Evolutionary conservation across 306 rosid genomes (phyloP).

Genomic region (Citrullus colocynthis): DNA sequence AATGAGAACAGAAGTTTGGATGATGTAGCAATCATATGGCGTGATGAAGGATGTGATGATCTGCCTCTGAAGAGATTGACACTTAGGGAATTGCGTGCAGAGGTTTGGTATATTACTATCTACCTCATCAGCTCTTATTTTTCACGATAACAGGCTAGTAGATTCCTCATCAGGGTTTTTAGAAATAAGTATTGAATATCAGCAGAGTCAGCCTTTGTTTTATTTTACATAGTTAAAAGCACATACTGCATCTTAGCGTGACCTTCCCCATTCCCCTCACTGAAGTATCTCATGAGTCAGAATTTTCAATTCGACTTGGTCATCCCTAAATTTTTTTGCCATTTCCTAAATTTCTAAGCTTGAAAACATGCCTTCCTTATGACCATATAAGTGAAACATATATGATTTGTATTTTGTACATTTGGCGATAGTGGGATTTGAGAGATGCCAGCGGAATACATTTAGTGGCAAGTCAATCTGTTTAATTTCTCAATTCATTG

Average conservation of each 20-base stretch:
- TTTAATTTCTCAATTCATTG: background rate
- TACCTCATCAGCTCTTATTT: background rate
- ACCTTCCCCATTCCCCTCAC: background rate
- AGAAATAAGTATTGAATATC: background rate
- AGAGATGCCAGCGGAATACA: background rate
- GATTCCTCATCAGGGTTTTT: background rate
- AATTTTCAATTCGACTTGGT: background rate
- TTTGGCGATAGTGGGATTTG: background rate
- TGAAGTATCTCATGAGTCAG: too few relatives aligned
- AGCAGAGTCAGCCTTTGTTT: background rate
- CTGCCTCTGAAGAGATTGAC: slow-evolving; percentile 54
- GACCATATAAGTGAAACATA: background rate
- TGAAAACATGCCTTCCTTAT: background rate
- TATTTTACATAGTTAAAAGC: background rate
- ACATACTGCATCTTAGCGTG: background rate
- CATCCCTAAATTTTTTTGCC: background rate
- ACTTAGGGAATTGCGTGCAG: slow-evolving; percentile 44
- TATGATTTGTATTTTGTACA: background rate
- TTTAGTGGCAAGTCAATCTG: background rate
- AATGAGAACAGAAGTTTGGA: slow-evolving; percentile 46
- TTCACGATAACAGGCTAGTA: background rate
- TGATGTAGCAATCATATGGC: slow-evolving; percentile 65
- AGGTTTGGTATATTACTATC: slow-evolving; percentile 64
- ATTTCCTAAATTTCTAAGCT: background rate
- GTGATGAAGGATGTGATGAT: slow-evolving; percentile 60